phyloP scores from a whole-genome alignment of 768 basidiomycete genomes.

The Lentinula detonsa region DNA sequence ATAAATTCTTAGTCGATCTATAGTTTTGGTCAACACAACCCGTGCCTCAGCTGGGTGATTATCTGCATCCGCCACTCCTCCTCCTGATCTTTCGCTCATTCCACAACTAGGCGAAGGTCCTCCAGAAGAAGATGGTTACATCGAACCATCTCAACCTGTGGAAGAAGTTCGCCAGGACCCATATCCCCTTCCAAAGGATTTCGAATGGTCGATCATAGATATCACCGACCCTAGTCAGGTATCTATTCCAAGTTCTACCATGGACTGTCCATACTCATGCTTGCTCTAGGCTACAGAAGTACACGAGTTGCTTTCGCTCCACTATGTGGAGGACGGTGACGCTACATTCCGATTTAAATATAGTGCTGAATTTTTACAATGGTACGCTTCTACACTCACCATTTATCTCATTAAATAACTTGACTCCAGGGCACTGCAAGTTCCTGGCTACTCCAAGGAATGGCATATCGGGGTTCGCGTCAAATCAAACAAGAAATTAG shows the following conservation, averaged over 20 bases:
- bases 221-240: conserved; percentile 74
- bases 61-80: not conserved
- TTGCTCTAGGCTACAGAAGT: conserved; percentile 77
- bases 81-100: conserved; percentile 2
- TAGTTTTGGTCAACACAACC: conserved; percentile 99
- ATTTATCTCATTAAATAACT: not conserved
- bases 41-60: conserved; percentile 76
- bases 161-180: conserved; percentile 86
- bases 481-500: conserved; percentile 83
- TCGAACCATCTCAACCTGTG: conserved; percentile 73
- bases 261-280: conserved; percentile 3
- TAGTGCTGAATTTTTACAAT: conserved; percentile 87
- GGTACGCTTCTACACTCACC: conserved; percentile 39
- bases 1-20: not conserved
- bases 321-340: conserved; percentile 96
- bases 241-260: conserved; percentile 8
- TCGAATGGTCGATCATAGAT: conserved; percentile 85
- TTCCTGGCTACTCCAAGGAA: conserved; percentile 87
- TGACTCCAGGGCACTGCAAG: conserved; percentile 76
- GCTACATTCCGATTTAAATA: conserved; percentile 98
- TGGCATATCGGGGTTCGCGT: conserved; percentile 98
- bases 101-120: conserved; percentile 48
- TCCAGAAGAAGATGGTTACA: conserved; percentile 75
- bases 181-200: conserved; percentile 84
- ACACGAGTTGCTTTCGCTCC: conserved; percentile 82